phyloP scores from a whole-genome alignment of 805 yeast genomes.

The Spathaspora boniae region DNA sequence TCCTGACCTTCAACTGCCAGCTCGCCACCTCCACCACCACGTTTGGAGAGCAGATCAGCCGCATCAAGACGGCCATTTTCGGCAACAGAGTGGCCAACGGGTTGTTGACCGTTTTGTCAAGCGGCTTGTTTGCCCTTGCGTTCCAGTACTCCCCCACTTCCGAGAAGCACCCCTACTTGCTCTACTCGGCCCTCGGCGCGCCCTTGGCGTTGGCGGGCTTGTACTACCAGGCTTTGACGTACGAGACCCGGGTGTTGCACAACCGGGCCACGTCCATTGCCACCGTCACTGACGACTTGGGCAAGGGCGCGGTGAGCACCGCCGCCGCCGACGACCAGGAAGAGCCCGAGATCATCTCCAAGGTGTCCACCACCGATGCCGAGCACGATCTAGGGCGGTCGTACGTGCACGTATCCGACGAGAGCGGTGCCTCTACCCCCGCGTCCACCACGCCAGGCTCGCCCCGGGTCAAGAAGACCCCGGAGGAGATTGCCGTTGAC shows the following conservation, averaged over 20 bases:
- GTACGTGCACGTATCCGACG: slow-evolving; percentile 41
- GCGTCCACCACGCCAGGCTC: slow-evolving; percentile 22
- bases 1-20: slow-evolving; percentile 15
- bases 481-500: slow-evolving; percentile 14
- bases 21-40: slow-evolving; percentile 2
- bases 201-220: slow-evolving; percentile 37
- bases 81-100: slow-evolving; percentile 21
- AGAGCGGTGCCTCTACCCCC: slow-evolving; percentile 28
- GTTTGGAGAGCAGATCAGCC: background rate
- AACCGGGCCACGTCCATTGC: background rate
- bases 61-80: slow-evolving; percentile 18
- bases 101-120: slow-evolving; percentile 45
- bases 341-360: slow-evolving; percentile 1
- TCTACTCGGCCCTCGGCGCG: slow-evolving; percentile 60
- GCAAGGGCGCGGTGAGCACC: background rate
- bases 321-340: slow-evolving; percentile 5
- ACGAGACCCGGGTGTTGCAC: slow-evolving; percentile 17
- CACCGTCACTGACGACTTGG: background rate
- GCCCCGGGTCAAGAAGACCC: slow-evolving; percentile 13
- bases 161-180: slow-evolving; percentile 69
- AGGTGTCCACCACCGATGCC: slow-evolving; percentile 12
- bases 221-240: slow-evolving; percentile 13
- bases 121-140: slow-evolving; percentile 52
- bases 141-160: slow-evolving; percentile 51
- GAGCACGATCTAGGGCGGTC: slow-evolving; percentile 34